Evolutionary conservation across 2,329 filamentous ascomycete species (phyloP).

Genomic region (Colletotrichum tamarilloi): DNA sequence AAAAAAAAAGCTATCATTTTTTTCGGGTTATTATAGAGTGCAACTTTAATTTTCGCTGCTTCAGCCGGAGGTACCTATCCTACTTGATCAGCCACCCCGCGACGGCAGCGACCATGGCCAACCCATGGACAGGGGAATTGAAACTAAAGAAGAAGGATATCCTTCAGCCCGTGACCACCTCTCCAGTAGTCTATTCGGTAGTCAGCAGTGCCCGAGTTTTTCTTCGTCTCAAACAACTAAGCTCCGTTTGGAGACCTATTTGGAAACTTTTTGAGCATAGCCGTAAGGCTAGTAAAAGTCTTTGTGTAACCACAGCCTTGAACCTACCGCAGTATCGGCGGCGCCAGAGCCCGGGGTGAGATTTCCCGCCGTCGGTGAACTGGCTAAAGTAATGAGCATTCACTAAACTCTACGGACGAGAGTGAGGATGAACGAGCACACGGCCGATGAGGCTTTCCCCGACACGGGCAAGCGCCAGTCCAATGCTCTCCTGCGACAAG

Average conservation of each 20-base stretch:
- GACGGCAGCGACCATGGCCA: not conserved
- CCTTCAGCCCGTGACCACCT: not conserved
- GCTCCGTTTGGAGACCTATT: not conserved
- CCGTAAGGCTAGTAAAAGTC: not conserved
- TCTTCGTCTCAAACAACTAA: not conserved
- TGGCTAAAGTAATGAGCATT: not conserved
- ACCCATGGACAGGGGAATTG: not conserved
- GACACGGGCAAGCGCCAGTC: slow-evolving; percentile 10
- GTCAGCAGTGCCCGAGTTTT: not conserved
- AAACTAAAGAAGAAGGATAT: not conserved
- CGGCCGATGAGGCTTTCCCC: not conserved
- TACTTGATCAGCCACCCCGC: not conserved
- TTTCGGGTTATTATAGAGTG: not conserved
- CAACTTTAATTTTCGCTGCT: not conserved
- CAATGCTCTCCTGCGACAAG: not conserved
- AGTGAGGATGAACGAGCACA: not conserved
- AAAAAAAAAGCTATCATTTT: not conserved
- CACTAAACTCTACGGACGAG: not conserved
- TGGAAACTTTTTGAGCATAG: not conserved
- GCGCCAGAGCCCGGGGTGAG: not conserved
- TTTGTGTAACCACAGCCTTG: not conserved
- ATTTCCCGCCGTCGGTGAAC: not conserved
- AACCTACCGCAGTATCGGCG: not conserved
- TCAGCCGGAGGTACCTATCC: not conserved
- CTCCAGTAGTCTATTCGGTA: not conserved